phyloP scores from a whole-genome alignment of 2,329 filamentous ascomycete genomes.

The Alternaria brassicae region DNA sequence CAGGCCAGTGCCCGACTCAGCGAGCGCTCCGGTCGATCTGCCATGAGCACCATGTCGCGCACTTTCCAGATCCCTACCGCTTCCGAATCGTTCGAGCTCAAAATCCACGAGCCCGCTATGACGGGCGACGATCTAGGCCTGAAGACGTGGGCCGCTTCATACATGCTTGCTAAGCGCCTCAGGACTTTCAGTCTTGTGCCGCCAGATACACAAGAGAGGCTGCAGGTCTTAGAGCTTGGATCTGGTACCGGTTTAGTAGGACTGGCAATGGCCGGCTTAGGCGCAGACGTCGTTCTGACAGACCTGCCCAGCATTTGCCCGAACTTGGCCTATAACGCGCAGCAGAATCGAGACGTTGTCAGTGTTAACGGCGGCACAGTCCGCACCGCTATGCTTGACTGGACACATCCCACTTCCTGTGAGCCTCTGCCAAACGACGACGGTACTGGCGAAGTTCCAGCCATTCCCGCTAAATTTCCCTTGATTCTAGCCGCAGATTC shows the following conservation, averaged over 20 bases:
- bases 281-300: conserved; percentile 73
- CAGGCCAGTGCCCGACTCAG: conserved; percentile 79
- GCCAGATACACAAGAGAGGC: not conserved
- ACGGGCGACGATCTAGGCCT: conserved; percentile 87
- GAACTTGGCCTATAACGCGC: conserved; percentile 79
- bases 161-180: conserved; percentile 79
- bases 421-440: conserved; percentile 20
- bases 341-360: conserved; percentile 67
- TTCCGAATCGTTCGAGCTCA: conserved; percentile 60
- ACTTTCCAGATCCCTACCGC: conserved; percentile 64
- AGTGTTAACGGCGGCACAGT: conserved; percentile 63
- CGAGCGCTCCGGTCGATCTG: conserved; percentile 81
- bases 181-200: conserved; percentile 38
- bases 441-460: conserved; percentile 8
- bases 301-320: conserved; percentile 84
- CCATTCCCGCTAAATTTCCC: conserved; percentile 45
- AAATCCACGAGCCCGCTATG: conserved; percentile 83
- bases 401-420: conserved; percentile 66
- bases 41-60: conserved; percentile 69
- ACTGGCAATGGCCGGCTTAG: conserved; percentile 79
- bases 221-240: conserved; percentile 75
- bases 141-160: conserved; percentile 96
- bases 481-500: conserved; percentile 86
- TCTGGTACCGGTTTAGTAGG: conserved; percentile 92
- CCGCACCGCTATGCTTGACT: conserved; percentile 74